phyloP scores from a whole-genome alignment of 208 protist species.

The Naegleria lovaniensis region DNA sequence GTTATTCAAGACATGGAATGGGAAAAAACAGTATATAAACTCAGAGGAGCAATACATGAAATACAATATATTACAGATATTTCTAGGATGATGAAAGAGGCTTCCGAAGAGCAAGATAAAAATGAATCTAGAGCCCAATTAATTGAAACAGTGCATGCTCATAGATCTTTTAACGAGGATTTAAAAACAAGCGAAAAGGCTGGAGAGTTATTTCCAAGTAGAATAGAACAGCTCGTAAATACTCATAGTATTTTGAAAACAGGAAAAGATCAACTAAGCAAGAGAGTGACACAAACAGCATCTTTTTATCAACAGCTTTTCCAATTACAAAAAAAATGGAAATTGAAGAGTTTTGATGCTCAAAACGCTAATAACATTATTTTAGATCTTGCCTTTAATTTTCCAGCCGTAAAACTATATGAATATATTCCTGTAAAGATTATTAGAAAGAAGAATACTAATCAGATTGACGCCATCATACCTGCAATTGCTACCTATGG shows the following conservation, averaged over 20 bases:
- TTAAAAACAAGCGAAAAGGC: not conserved
- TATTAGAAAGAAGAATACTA: not conserved
- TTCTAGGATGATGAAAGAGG: not conserved
- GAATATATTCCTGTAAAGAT: not conserved
- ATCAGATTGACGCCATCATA: not conserved
- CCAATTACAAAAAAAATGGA: slow-evolving; percentile 4
- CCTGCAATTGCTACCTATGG: not conserved
- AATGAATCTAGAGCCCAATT: not conserved
- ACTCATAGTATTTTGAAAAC: not conserved
- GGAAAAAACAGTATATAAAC: not conserved
- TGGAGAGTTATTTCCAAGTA: not conserved
- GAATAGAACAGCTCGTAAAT: not conserved
- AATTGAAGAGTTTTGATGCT: not conserved
- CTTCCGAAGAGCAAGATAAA: not conserved
- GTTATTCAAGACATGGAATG: not conserved
- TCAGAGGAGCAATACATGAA: not conserved
- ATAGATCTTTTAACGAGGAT: not conserved
- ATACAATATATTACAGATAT: not conserved
- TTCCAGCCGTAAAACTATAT: not conserved
- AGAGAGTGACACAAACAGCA: not conserved
- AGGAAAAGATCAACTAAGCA: not conserved
- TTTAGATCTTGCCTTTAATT: not conserved
- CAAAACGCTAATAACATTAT: not conserved
- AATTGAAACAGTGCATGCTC: not conserved
- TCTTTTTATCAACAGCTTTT: not conserved